Base-by-base conservation (phyloP, 805 yeast genomes). In the Saccharomycopsis fibuligera region DNA sequence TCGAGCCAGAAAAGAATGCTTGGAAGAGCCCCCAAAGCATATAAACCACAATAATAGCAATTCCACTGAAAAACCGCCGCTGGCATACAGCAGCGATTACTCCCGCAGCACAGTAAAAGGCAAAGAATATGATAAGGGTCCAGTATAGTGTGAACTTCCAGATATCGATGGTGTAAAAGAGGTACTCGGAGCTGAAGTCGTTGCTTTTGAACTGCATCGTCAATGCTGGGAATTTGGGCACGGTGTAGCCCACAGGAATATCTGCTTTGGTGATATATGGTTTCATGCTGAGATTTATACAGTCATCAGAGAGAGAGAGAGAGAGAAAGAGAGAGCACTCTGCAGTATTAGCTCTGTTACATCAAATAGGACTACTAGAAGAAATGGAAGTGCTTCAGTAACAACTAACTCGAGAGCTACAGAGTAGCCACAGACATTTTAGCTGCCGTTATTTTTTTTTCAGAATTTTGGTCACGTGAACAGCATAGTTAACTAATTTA, bases 91-190 rank as follows among this genome's bases (percentile, higher is more conserved):
- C 68, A 2, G 93, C 89, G 54, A 81, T 66, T 0, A 69, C 37
- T 0, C 93, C 95, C 0, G 90, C 83, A 0, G 76, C 68, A 1
- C 70, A 60, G 62, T 88, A 87, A 50, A 86, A 74, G 1, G 73
- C 78, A 1, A 70, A 69, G 61, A 78, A 83, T 55, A 86, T 66
- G 6, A 89, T 81, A 41, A 91, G 57, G 12, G 84, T 74, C 98
- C 99, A 91, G 57, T 68, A 74, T 8, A 87, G 70, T 0, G 96
- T 86, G 70, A 86, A 91, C 55, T 64, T 66, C 93, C 96, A 90
- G 14, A 91, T 78, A 58, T 88, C 96, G 16, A 61, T 55, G 1
- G 81, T 67, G 57, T 79, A 76, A 66, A 86, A 91, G 3, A 91
- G 74, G 55, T 74, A 79, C 31, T 46, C 33, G 17, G 54, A 46